phyloP scores from a whole-genome alignment of 2,329 filamentous ascomycete species.

The Cordyceps fumosorosea region DNA sequence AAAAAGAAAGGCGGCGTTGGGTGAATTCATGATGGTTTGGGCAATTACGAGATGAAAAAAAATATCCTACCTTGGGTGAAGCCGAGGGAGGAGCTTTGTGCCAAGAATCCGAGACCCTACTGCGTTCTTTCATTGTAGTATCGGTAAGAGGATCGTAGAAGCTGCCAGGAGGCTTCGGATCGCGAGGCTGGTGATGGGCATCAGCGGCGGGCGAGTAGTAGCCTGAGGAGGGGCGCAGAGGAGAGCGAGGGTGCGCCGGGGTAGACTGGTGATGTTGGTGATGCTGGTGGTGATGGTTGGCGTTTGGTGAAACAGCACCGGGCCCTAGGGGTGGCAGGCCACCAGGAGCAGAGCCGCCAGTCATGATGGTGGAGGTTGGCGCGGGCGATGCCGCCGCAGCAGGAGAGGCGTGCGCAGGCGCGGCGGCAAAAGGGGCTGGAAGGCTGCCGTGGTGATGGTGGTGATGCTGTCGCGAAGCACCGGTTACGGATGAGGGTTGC shows the following conservation, averaged over 20 bases:
- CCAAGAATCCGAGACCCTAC: constrained; percentile 42
- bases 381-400: constrained; percentile 7
- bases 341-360: constrained; percentile 12
- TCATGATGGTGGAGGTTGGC: constrained; percentile 6
- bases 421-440: constrained; percentile 17
- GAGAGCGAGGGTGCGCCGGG: constrained; percentile 24
- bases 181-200: constrained; percentile 28
- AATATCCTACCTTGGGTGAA: constrained; percentile 41
- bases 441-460: constrained; percentile 14
- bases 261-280: constrained; percentile 5
- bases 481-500: background rate
- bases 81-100: constrained; percentile 36
- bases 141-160: constrained; percentile 51
- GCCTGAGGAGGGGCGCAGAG: constrained; percentile 36
- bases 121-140: constrained; percentile 38
- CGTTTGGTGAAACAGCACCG: constrained; percentile 9
- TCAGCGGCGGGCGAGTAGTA: constrained; percentile 30
- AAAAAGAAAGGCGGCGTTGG: background rate
- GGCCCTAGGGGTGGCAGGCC: constrained; percentile 7
- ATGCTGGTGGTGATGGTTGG: constrained; percentile 15
- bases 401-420: constrained; percentile 8
- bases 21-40: background rate
- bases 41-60: constrained; percentile 18
- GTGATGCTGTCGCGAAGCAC: constrained; percentile 9
- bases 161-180: constrained; percentile 36